Evolutionary conservation across 805 yeast genomes (phyloP).

Genomic region (Lipomyces mesembrius): DNA sequence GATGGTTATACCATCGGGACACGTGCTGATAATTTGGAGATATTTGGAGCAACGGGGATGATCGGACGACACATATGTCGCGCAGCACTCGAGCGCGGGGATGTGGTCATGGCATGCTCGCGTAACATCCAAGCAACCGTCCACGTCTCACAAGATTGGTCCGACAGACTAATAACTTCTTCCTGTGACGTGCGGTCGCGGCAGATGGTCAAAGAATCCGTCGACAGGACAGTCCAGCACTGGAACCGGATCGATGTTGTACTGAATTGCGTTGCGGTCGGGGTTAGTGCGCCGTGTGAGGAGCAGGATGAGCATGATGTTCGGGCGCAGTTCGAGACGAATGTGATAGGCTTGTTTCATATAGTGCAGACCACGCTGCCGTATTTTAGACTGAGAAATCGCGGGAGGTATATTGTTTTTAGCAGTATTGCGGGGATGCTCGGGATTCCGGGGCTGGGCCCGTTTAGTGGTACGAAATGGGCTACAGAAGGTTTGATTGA

Average conservation of each 20-base stretch:
- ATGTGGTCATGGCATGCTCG: conserved; percentile 39
- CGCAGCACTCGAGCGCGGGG: conserved; percentile 38
- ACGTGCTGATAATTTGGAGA: conserved; percentile 9
- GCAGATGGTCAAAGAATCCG: conserved; percentile 33
- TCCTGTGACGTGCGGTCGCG: conserved; percentile 39
- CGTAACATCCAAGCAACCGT: conserved; percentile 23
- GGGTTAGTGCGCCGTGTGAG: conserved; percentile 40
- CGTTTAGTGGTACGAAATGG: conserved; percentile 43
- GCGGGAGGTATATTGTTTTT: conserved; percentile 36
- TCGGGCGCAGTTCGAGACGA: conserved; percentile 41
- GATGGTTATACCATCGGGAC: neutral
- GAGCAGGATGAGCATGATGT: conserved; percentile 41
- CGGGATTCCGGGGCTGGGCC: conserved; percentile 44
- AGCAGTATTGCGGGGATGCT: conserved; percentile 40
- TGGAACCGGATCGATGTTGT: conserved; percentile 41
- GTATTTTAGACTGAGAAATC: conserved; percentile 28
- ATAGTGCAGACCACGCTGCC: conserved; percentile 40
- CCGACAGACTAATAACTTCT: conserved; percentile 25
- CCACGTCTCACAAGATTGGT: conserved; percentile 29
- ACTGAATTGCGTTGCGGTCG: conserved; percentile 38
- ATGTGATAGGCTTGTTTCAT: conserved; percentile 41
- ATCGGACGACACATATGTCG: conserved; percentile 39
- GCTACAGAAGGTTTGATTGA: conserved; percentile 46
- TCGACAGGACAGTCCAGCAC: conserved; percentile 37
- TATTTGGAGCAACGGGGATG: conserved; percentile 42